Conservation (phyloP, 164 flowering plant species). For the Litsea cubeba region DNA sequence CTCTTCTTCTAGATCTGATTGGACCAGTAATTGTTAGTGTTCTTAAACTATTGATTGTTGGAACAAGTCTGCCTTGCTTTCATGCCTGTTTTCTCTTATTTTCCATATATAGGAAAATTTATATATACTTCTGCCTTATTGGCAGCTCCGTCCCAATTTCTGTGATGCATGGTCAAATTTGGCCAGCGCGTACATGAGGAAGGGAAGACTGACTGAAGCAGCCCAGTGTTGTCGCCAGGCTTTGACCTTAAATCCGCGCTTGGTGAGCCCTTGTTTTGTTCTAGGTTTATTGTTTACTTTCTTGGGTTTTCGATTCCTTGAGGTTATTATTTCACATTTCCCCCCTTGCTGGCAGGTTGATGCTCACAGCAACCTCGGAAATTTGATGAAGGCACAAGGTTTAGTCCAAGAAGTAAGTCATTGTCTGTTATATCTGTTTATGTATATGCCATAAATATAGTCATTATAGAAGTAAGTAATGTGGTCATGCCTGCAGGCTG, state of each 20-base stretch:
- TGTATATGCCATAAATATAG: not conserved
- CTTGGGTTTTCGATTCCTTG: not conserved
- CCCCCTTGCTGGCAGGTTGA: conserved; percentile 55
- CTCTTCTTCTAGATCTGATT: no score
- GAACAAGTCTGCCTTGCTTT: not conserved
- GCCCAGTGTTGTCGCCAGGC: conserved; percentile 97
- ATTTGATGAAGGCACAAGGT: conserved; percentile 97
- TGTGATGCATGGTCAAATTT: conserved; percentile 99
- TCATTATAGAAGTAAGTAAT: not conserved
- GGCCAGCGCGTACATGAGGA: conserved; percentile 97
- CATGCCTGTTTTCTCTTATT: not conserved
- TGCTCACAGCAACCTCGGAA: conserved; percentile 96
- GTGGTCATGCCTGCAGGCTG: no score
- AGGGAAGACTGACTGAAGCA: conserved; percentile 90
- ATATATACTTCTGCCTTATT: not conserved
- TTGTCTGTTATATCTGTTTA: not conserved
- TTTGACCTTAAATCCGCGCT: conserved; percentile 74
- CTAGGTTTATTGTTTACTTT: not conserved
- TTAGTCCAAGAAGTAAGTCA: conserved; percentile 79
- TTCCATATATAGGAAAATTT: not conserved
- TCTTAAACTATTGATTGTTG: no score
- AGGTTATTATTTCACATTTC: not conserved
- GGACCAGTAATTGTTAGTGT: no score
- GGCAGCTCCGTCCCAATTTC: conserved; percentile 97
- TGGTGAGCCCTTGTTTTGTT: conserved; percentile 41